Evolutionary conservation across 352 stramenopile genomes (phyloP), one percentile per base, ranked within the genome.

Genomic region (Phytophthora rubi): DNA sequence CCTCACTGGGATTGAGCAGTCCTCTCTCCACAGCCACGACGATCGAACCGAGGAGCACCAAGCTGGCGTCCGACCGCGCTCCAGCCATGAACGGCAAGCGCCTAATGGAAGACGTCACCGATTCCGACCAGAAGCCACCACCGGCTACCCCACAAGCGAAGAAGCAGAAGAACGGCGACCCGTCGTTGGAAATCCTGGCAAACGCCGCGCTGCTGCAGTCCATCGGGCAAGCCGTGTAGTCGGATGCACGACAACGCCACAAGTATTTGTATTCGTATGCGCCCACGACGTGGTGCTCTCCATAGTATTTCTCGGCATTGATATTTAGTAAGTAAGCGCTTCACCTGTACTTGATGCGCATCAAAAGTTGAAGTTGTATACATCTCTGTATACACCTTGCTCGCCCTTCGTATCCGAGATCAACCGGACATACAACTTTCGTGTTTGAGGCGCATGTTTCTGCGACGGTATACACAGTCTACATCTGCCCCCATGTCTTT

Each of bases 191-290:
- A 62, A 77, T 93, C n/a, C 70, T 93, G 23, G 86, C 86, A 2
- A 87, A 93, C 48, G 86, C 86, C 2, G 86, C 86, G 8, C 69
- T 93, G 28, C 68, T 92, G 53, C 83, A 93, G 53, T 91, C 81
- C 4, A 83, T 93, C 44, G 86, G 82, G 26, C 69, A 80, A 37
- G 60, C 61, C 8, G 80, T 73, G 72, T 73, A 60, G 63, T 35
- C 8, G 6, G 6, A 13, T 13, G 33, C 33, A 15, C 33, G 33
- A 39, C 33, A 39, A 3, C 33, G 2, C 33, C 33, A 10, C 37
- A 39, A 37, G 33, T 74, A 62, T 70, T 53, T 65, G 53, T 60
- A 30, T 52, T 28, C 15, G 39, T 47, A 47, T 13, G 39, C n/a
- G 39, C 15, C 39, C 39, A 4, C 39, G 18, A 47, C 39, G 39